Percentiles rank a stretch among this genome's conserved stretches.
Conservation (phyloP, 2,329 filamentous ascomycete species). For the Aureobasidium mangrovei region DNA sequence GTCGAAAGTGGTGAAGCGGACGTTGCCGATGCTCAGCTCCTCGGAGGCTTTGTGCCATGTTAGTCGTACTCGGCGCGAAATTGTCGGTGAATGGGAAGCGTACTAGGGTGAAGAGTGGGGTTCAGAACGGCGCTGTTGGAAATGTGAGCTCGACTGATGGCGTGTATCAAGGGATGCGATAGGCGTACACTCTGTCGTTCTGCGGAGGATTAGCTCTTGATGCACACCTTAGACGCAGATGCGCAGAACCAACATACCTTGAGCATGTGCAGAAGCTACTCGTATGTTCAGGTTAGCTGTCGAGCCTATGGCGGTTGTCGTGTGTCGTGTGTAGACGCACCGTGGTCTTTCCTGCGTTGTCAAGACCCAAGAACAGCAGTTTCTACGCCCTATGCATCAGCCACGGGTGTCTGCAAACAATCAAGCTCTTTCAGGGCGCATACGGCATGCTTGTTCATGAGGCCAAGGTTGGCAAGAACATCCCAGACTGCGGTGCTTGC, state of each 20-base stretch:
- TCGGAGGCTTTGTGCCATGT: slow-evolving; percentile 58
- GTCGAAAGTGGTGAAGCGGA: slow-evolving; percentile 79
- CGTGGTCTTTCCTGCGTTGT: slow-evolving; percentile 92
- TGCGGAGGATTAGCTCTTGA: slow-evolving; percentile 5
- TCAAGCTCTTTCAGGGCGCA: background rate
- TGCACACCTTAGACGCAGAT: background rate
- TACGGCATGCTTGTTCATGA: slow-evolving; percentile 82
- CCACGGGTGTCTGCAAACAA: background rate
- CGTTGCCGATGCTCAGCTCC: slow-evolving; percentile 82
- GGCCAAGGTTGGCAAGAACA: slow-evolving; percentile 74
- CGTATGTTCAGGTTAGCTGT: slow-evolving; percentile 11
- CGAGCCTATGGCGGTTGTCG: background rate
- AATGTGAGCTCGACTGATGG: slow-evolving; percentile 5
- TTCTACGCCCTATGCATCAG: slow-evolving; percentile 38
- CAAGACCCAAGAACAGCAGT: slow-evolving; percentile 84
- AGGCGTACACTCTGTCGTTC: slow-evolving; percentile 68
- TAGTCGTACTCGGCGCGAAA: background rate
- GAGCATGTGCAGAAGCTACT: slow-evolving; percentile 73
- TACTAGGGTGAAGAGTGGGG: slow-evolving; percentile 85
- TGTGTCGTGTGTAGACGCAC: slow-evolving; percentile 20
- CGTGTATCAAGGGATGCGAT: background rate
- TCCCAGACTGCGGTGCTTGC: slow-evolving; percentile 61
- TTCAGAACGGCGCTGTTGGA: slow-evolving; percentile 59
- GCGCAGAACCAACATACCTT: slow-evolving; percentile 58
- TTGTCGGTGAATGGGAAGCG: slow-evolving; percentile 28